These are phyloP conservation scores for Colletotrichum sp. DNA, from an alignment of 2,329 filamentous ascomycete genomes.

Conservation along the genomic window DNA sequence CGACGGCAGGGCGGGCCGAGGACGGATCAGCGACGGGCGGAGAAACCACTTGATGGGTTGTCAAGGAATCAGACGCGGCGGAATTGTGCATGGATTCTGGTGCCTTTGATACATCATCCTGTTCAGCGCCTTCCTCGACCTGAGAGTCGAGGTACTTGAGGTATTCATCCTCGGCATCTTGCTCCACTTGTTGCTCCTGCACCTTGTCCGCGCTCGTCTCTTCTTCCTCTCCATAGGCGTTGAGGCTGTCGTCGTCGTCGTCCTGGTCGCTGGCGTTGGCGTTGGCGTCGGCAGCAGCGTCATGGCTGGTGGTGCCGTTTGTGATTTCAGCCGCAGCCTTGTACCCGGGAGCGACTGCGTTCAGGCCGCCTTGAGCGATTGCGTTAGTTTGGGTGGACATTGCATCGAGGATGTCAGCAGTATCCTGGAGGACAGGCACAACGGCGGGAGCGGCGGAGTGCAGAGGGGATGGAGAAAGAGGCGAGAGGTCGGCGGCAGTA, in stretches of 20 bases:
- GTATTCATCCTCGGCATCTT: constrained; percentile 50
- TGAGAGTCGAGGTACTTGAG: constrained; percentile 56
- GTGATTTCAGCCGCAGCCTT: background rate
- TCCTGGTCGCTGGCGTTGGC: constrained; percentile 30
- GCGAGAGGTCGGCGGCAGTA: constrained; percentile 58
- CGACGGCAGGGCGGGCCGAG: constrained; percentile 27
- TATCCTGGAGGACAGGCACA: constrained; percentile 57
- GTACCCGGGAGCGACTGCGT: constrained; percentile 24
- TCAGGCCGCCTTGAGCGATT: constrained; percentile 15
- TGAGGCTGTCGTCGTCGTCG: constrained; percentile 48
- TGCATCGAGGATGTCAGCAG: constrained; percentile 54
- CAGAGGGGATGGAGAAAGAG: constrained; percentile 54
- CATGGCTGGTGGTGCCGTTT: constrained; percentile 17
- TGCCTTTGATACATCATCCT: constrained; percentile 48
- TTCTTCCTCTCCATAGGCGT: constrained; percentile 47
- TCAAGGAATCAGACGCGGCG: constrained; percentile 43
- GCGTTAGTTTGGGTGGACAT: constrained; percentile 38
- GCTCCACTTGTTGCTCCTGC: constrained; percentile 30
- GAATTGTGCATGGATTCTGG: constrained; percentile 48
- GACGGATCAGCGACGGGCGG: constrained; percentile 34
- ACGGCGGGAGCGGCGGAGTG: constrained; percentile 51
- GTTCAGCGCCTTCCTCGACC: constrained; percentile 35
- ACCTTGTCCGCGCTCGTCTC: constrained; percentile 32
- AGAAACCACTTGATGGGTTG: constrained; percentile 18
- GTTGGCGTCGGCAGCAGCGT: constrained; percentile 31